Evolutionary conservation across 139 green algal species (phyloP), one percentile per base, ranked within the genome.

Genomic region (Volvox africanus): DNA sequence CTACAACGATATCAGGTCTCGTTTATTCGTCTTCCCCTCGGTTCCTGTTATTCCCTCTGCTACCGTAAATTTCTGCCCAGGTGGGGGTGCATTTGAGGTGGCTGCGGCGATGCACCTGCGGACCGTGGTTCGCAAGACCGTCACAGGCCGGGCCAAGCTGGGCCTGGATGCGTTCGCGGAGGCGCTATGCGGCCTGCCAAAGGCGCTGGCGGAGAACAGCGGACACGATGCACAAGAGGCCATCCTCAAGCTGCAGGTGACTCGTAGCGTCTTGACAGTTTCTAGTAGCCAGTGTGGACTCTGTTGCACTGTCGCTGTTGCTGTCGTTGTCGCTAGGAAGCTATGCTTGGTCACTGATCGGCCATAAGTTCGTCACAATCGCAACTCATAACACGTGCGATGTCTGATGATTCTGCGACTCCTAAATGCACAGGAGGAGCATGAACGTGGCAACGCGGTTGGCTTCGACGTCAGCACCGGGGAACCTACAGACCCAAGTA

Each of bases 121-220:
- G 77, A 94, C 93, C 22, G 89, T 85, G 13, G 65, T 30, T 61
- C 91, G 95, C 32, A 93, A 95, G 67, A 92, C 78, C 22, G 62
- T 94, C 2, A 37, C 95, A 77, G 96, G 96, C 30, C 92, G 97
- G 18, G 97, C 96, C 55, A 99, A 99, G 96, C 96, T 99, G 61
- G 98, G 98, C 11, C 95, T 99, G 30, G 97, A 99, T 91, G 97
- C 90, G 0, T 99, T 99, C 92, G 98, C 98, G 22, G 97, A 99
- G 80, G 97, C 98, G 65, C 93, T 99, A 92, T 92, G 99, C 79
- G 98, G 97, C 1, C 94, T 99, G 71, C 97, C 98, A 69, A 99
- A 99, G 95, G 98, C 97, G 61, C 94, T 99, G 79, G 98, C 98
- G 28, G 97, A 99, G 88, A 99, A 99, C 93, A 96, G 94, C 21